phyloP scores from a whole-genome alignment of 768 basidiomycete genomes.

The Rhodotorula diobovata region DNA sequence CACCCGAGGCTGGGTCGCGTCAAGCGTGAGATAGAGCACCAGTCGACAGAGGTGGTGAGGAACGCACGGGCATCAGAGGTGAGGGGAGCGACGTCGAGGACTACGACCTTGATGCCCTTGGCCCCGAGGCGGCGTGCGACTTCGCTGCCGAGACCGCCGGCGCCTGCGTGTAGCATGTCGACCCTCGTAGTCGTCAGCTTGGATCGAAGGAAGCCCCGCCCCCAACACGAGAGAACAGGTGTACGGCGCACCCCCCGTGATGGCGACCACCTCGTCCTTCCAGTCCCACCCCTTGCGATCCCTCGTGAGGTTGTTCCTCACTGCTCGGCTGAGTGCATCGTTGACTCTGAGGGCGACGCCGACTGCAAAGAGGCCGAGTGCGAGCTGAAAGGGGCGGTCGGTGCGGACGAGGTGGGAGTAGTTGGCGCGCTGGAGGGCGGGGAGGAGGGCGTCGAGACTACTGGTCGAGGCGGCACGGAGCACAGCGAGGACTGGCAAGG shows the following conservation, averaged over 20 bases:
- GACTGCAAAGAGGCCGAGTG: background rate
- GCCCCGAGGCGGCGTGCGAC: slow-evolving; percentile 81
- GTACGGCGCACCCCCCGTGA: slow-evolving; percentile 72
- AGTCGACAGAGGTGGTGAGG: no score
- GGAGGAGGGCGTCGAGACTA: background rate
- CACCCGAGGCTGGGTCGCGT: slow-evolving; percentile 57
- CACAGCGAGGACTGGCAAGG: background rate
- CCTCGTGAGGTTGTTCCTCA: slow-evolving; percentile 16
- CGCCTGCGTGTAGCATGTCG: slow-evolving; percentile 52
- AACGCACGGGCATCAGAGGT: slow-evolving; percentile 65
- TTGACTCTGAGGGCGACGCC: background rate
- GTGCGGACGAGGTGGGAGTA: background rate
- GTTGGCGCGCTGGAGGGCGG: no score
- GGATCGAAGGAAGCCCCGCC: no score
- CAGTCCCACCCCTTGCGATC: slow-evolving; percentile 56
- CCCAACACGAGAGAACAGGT: background rate
- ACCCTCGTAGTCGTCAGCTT: background rate
- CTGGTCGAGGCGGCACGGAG: background rate
- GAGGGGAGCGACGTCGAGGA: slow-evolving; percentile 76
- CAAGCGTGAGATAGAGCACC: no score
- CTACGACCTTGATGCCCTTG: slow-evolving; percentile 73
- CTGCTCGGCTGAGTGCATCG: background rate
- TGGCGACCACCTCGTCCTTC: slow-evolving; percentile 80
- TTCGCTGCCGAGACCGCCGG: slow-evolving; percentile 82
- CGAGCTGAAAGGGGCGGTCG: background rate